Evolutionary conservation across 306 rosid species (phyloP), one percentile per base, ranked within the genome.

Genomic region (Sechiopsis laciniata): DNA sequence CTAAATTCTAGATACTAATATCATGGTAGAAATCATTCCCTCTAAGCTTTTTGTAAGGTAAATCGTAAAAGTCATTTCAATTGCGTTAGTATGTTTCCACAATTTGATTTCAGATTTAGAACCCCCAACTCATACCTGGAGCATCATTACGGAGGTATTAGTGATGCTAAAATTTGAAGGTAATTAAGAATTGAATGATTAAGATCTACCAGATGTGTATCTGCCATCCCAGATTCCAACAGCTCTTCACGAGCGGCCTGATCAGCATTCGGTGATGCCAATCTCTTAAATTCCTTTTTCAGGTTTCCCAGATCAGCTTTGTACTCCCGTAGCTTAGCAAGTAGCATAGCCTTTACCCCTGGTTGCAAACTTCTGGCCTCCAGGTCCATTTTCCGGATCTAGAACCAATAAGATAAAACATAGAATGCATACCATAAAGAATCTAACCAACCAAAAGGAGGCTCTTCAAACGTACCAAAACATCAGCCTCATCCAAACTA

Each of bases 291-390:
- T 62, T 75, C 78, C 61, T 51, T 75, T 52, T 75, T 75, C 61
- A 75, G 51, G 10, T 62, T 75, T 10, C 45, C 67, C 2, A 75
- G 78, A 62, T 75, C 78, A 51, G 72, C 29, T 63, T 75, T 75
- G 78, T 75, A 75, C 56, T 75, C 78, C 60, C 78, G 21, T 32
- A 75, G 48, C 72, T 75, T 75, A 26, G 78, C 78, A 48, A 75
- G 71, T 10, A 75, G 78, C 72, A 62, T 75, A 17, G 72, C 78
- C 52, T 75, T 75, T 29, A 50, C 71, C 40, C 72, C 56, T 61
- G 78, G 78, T 72, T 75, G 78, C 78, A 75, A 50, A 63, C 78
- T 75, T 75, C 78, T 75, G 13, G 78, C 78, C 72, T 75, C 72
- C 24, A 75, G 78, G 51, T 75, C 78, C 78, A 75, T 75, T 75